Base-by-base conservation (phyloP, 169 alveolate species). In the Prorocentrum cordatum region DNA sequence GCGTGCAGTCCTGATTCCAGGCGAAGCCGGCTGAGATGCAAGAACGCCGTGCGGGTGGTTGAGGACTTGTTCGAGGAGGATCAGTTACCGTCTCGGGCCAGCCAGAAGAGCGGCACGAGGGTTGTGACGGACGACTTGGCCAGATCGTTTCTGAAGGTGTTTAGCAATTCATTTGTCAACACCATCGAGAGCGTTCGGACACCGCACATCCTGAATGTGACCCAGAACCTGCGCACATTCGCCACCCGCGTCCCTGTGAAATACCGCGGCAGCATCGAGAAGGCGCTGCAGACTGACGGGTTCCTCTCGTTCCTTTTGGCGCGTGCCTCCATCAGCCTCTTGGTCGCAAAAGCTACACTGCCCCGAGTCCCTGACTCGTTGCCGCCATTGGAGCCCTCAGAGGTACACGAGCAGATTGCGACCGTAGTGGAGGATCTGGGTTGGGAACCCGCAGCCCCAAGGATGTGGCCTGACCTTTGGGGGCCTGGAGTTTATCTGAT, bases 181-280 rank as follows among this genome's bases (percentile, higher is more conserved):
- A 77, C 88, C 61, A 77, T 77, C 32, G 88, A 77, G 67, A 29
- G 45, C 38, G 72, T 27, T 18, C 67, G 87, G 31, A 61, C 38
- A 36, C 88, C 72, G 54, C 88, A 77, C 47, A 27, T 77, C 47
- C 27, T 61, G 58, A 54, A 61, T 18, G 88, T 77, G 36, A 29
- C 59, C 42, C 47, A 62, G 26, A 77, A 77, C 42, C 26, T 77
- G 64, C 67, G 67, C 62, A 77, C 70, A 31, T 77, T 77, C n/a
- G 88, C 88, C 3, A 59, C 88, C 18, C 58, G 88, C 3, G 88
- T 77, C 35, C 88, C 88, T 3, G 58, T 36, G 27, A 77, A 77
- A 61, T 77, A 77, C 6, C 88, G 73, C 5, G 73, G 75, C 61
- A 77, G 88, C 35, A 77, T 77, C 59, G 75, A 59, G 62, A 77